A percentile compares a stretch with the other conserved stretches of the same genome.
These are phyloP conservation scores for Endoconidiophora polonica DNA, from an alignment of 2,329 filamentous ascomycete genomes.

Conservation along the genomic window DNA sequence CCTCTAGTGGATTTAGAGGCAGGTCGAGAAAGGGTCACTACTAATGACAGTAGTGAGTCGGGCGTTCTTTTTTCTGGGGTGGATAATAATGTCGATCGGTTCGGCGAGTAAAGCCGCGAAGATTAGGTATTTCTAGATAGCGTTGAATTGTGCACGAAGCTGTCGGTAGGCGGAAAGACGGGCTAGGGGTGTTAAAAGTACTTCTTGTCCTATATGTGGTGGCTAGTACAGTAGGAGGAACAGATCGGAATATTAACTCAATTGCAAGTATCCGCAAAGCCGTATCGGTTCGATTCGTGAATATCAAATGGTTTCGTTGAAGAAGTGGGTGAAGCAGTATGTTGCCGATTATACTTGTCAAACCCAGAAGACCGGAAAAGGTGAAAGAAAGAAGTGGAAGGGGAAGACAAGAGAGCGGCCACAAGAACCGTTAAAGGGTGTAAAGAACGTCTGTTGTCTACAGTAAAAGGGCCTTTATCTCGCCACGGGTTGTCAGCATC, in stretches of 20 bases:
- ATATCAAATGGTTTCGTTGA: not conserved
- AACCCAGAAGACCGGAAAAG: conserved; percentile 3
- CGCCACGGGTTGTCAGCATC: not conserved
- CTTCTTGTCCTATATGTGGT: not conserved
- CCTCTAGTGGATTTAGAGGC: too few species aligned
- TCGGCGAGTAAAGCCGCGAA: not conserved
- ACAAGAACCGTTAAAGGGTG: conserved; percentile 6
- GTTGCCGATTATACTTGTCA: conserved; percentile 2
- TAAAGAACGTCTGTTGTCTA: not conserved
- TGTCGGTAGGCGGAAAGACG: too few species aligned
- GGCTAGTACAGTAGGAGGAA: not conserved
- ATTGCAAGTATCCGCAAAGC: not conserved
- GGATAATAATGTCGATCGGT: too few species aligned
- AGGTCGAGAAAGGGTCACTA: not conserved
- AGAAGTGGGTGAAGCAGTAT: not conserved
- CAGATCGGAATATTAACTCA: too few species aligned
- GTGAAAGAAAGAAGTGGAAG: not conserved
- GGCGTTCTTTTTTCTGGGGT: not conserved
- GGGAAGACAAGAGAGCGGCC: not conserved
- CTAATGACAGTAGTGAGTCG: not conserved
- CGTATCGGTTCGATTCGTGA: not conserved
- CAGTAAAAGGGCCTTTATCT: conserved; percentile 3
- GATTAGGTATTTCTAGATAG: not conserved
- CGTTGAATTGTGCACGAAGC: not conserved
- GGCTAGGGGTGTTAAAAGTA: too few species aligned